Percentiles rank a stretch among this genome's conserved stretches.
These are phyloP conservation scores for Suhomyces maxii DNA, from an alignment of 1,139 yeast genomes.

Conservation along the genomic window DNA sequence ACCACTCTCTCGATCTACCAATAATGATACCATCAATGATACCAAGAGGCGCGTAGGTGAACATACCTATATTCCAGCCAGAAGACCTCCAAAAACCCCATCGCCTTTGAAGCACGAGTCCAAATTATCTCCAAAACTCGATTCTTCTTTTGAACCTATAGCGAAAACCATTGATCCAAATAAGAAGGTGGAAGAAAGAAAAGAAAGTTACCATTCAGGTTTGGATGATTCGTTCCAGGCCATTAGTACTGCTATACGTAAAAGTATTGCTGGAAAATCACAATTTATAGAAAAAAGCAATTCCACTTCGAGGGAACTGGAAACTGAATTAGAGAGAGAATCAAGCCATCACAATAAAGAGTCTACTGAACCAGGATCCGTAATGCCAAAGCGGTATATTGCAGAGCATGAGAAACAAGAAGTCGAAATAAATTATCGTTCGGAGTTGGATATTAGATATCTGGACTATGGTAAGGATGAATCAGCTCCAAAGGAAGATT, in stretches of 20 bases:
- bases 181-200: constrained; percentile 4
- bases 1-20: no score
- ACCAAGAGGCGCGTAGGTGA: no score
- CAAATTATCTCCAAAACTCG: constrained; percentile 18
- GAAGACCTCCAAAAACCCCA: constrained; percentile 8
- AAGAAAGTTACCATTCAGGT: constrained; percentile 5
- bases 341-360: not conserved
- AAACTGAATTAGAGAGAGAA: not conserved
- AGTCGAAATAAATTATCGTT: no score
- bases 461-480: not conserved
- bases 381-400: no score
- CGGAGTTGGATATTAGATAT: not conserved
- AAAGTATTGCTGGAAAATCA: constrained; percentile 39
- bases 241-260: constrained; percentile 39
- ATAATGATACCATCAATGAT: no score
- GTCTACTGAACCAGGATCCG: no score
- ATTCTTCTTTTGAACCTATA: constrained; percentile 24
- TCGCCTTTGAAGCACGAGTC: constrained; percentile 10
- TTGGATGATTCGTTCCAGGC: constrained; percentile 31
- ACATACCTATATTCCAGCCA: not conserved
- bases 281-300: not conserved
- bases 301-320: not conserved
- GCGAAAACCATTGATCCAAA: constrained; percentile 16
- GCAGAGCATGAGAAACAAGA: no score
- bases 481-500: not conserved